Evolutionary conservation across 306 rosid species (phyloP), one percentile per base, ranked within the genome.

Genomic region (Quercus bicolor): DNA sequence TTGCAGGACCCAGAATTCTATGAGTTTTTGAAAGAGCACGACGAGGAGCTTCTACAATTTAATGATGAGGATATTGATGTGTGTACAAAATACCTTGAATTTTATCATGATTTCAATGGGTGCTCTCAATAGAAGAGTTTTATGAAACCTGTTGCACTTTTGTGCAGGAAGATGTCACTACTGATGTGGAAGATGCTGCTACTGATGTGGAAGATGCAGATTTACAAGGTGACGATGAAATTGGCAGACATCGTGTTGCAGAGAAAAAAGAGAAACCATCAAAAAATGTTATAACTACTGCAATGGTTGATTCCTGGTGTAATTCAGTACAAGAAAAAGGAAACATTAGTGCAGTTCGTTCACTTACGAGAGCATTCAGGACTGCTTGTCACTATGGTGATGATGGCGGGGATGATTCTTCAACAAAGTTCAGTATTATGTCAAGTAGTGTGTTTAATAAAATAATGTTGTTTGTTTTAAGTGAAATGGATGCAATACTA

Each of bases 381-480:
- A 87, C 90, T 33, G 98, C 99, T 56, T 95, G 99, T 79, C 99
- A 95, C 85, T 91, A 91, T 80, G 98, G 98, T 55, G 99, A 95
- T 79, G 99, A 94, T 74, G 86, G 74, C 24, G 91, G 68, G 80
- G 88, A 84, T 29, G 94, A 87, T 21, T 70, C 91, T 43, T 72
- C 76, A 72, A 6, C 82, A 54, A 88, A 93, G 75, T 88, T 93
- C 65, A 89, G 90, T 79, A 82, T 85, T 37, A 91, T 95, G 89
- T 91, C 98, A 12, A 95, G 97, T 65, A 80, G 84, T 23, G 99
- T 95, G 53, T 95, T 95, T 84, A 93, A 95, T 81, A 93, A 93
- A 83, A 81, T 92, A 84, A 95, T 95, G 98, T 64, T 91, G 76
- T 84, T 90, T 85, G 98, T 87, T 53, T 91, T 95, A 34, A 86